These are phyloP conservation scores for Russula earlei DNA, from an alignment of 768 basidiomycete species.

Conservation along the genomic window DNA sequence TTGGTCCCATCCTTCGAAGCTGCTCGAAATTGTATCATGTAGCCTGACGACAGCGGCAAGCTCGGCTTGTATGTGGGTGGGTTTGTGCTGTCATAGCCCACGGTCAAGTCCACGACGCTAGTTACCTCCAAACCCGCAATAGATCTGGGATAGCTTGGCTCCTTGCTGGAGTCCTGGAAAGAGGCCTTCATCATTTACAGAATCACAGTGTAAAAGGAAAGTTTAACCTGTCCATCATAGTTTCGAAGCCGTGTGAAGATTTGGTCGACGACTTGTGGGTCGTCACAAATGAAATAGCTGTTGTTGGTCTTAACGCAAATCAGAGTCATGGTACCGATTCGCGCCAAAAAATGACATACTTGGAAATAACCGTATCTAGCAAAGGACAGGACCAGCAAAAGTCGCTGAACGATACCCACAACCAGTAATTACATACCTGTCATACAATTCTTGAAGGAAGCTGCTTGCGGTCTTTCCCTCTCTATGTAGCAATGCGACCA, in stretches of 20 bases:
- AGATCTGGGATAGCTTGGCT: constrained; percentile 44
- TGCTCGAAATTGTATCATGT: constrained; percentile 79
- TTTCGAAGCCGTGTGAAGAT: constrained; percentile 64
- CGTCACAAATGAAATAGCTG: constrained; percentile 71
- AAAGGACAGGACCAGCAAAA: not conserved
- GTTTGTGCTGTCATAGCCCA: constrained; percentile 68
- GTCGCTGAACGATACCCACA: not conserved
- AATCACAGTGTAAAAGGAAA: not conserved
- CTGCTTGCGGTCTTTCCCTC: constrained; percentile 45
- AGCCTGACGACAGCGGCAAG: constrained; percentile 64
- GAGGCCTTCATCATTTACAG: not conserved
- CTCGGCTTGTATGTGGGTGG: constrained; percentile 52
- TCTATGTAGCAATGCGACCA: constrained; percentile 42
- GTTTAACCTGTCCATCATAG: constrained; percentile 35
- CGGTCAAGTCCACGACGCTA: constrained; percentile 65
- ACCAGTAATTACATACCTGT: constrained; percentile 33
- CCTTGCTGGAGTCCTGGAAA: constrained; percentile 17
- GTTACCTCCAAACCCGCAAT: constrained; percentile 55
- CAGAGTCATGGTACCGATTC: not conserved
- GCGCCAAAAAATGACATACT: constrained; percentile 29
- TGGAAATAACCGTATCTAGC: constrained; percentile 70
- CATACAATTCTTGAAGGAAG: constrained; percentile 56
- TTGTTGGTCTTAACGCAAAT: constrained; percentile 52
- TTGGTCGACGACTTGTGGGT: constrained; percentile 50
- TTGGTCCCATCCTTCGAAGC: constrained; percentile 32